phyloP scores from a whole-genome alignment of 441 rosid genomes.

The Euphorbia neoarborescens region DNA sequence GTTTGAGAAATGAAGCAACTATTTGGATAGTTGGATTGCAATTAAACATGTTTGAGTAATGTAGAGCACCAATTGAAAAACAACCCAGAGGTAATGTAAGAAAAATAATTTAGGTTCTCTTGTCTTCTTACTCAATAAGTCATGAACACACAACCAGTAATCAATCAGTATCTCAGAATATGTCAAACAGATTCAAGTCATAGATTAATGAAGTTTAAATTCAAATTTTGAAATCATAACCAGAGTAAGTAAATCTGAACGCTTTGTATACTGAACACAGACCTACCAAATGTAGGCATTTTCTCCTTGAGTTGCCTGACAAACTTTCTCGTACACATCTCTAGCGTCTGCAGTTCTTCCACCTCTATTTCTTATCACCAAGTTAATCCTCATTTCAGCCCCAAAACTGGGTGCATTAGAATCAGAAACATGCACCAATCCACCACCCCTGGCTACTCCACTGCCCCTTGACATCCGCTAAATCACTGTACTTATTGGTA shows the following conservation, averaged over 20 bases:
- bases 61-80: background rate
- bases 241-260: background rate
- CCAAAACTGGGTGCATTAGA: constrained; percentile 14
- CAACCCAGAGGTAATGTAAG: background rate
- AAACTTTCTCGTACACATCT: constrained; percentile 67
- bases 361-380: background rate
- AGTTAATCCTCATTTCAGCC: background rate
- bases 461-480: background rate
- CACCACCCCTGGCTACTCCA: constrained; percentile 13
- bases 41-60: background rate
- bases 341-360: constrained; percentile 39
- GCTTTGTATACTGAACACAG: background rate
- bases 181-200: background rate
- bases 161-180: background rate
- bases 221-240: background rate
- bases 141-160: background rate
- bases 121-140: background rate
- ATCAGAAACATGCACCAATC: constrained; percentile 15
- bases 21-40: background rate
- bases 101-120: background rate
- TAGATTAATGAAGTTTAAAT: background rate
- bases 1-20: too few species aligned
- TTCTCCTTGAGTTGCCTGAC: constrained; percentile 91
- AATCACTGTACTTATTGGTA: constrained; percentile 16
- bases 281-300: constrained; percentile 97